Evolutionary conservation across 768 basidiomycete genomes (phyloP), one percentile per base, ranked within the genome.

Genomic region (Xerocomellus amylosporus): DNA sequence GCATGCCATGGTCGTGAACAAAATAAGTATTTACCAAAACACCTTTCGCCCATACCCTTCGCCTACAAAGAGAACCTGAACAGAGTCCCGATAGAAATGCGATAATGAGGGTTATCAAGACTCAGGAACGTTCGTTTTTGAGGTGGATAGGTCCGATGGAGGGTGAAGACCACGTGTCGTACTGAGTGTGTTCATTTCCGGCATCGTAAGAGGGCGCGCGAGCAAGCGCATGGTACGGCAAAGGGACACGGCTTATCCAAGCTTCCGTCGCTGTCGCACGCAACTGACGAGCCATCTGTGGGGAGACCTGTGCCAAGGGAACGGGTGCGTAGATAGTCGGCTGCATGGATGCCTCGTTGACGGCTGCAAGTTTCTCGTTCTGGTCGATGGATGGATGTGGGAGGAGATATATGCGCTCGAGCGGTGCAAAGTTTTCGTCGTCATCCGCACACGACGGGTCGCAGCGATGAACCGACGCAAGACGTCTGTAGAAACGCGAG

Each of bases 351-450:
- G 33, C 24, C 43, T 55, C 56, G 33, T 49, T 34, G 26, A 2
- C 26, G 20, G 52, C 24, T 5, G 51, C 49, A 36, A 22, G 44
- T 17, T 61, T 53, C 40, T 56, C 39, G 53, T 54, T 30, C 44
- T 24, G 6, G 56, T 46, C 40, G 53, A 51, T 31, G 13, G 67
- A 45, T 13, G 67, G 57, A 17, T 66, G 58, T 0, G 74, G 86
- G 2, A 88, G 77, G 22, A 90, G 77, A 64, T 80, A 83, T 57
- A 90, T 83, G 53, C 84, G 83, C 55, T 85, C 84, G 38, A 82
- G 63, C 5, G 74, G 67, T 34, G 71, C 52, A 10, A 62, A 58
- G 42, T 65, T 66, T 52, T 62, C 59, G 28, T 57, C 58, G 37
- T 61, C 54, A 15, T 66, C 59, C 26, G 64, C 24, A 19, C 51